Conservation (phyloP, 208 protist genomes). For the Crithidia thermophila region DNA sequence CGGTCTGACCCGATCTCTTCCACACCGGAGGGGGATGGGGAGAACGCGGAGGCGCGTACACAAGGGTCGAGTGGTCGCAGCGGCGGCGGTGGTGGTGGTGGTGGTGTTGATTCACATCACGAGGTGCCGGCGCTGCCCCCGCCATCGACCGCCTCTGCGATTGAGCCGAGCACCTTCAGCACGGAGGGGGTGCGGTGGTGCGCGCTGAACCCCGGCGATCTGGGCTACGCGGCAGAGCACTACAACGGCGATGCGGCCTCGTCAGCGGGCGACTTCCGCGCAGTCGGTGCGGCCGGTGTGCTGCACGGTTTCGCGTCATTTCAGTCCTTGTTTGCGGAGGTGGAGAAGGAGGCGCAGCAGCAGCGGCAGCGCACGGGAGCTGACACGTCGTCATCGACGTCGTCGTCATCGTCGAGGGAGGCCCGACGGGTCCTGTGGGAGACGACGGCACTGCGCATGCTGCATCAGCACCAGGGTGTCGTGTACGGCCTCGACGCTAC, state of each 20-base stretch:
- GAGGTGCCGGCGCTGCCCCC: too few species aligned
- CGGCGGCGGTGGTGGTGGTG: too few species aligned
- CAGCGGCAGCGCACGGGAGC: not conserved
- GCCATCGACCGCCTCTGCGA: not conserved
- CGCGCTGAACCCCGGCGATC: constrained; percentile 37
- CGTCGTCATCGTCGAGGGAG: not conserved
- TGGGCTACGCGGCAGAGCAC: constrained; percentile 70
- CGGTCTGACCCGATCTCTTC: not conserved
- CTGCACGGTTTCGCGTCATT: constrained; percentile 25
- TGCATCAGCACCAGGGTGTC: constrained; percentile 34
- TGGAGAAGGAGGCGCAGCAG: constrained; percentile 9
- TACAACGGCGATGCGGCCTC: constrained; percentile 28
- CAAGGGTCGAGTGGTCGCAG: too few species aligned
- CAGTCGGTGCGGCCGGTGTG: constrained; percentile 12
- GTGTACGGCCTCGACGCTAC: constrained; percentile 61
- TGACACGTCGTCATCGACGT: not conserved
- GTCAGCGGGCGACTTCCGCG: constrained; percentile 26
- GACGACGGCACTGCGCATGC: constrained; percentile 31
- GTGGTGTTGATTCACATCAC: too few species aligned
- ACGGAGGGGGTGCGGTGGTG: constrained; percentile 35
- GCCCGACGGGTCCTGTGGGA: constrained; percentile 16
- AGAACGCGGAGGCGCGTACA: too few species aligned
- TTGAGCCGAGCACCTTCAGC: constrained; percentile 11
- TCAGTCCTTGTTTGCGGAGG: constrained; percentile 21
- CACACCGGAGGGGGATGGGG: not conserved